Evolutionary conservation across 371 early-diverging fungal species (phyloP).

Genomic region (Haplosporangium sp.): DNA sequence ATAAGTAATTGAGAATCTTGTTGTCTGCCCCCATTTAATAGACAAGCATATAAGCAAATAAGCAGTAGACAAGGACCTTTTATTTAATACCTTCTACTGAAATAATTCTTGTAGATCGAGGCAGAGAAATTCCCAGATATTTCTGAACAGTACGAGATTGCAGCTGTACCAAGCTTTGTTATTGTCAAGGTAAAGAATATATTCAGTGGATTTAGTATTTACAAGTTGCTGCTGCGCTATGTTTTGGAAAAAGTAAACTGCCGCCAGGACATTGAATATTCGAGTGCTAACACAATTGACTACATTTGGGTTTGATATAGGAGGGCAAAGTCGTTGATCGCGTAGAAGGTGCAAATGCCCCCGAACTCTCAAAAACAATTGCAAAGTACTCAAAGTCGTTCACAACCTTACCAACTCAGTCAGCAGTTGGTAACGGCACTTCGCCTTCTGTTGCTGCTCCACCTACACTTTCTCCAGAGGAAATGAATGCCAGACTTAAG

Average conservation of each 20-base stretch:
- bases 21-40: not conserved
- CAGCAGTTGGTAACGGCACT: constrained; percentile 40
- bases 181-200: constrained; percentile 74
- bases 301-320: constrained; percentile 20
- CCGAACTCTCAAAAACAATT: constrained; percentile 77
- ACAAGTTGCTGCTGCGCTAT: not conserved
- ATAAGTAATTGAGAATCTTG: too few species aligned
- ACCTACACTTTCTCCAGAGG: constrained; percentile 58
- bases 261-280: too few species aligned
- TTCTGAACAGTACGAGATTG: constrained; percentile 88
- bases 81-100: not conserved
- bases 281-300: not conserved
- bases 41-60: not conserved
- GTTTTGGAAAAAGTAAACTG: too few species aligned
- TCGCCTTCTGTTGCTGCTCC: constrained; percentile 54
- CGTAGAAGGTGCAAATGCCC: constrained; percentile 92
- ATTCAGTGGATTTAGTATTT: not conserved
- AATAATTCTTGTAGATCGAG: constrained; percentile 71
- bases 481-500: constrained; percentile 76
- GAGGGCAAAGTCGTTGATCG: constrained; percentile 78
- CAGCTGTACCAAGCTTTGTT: constrained; percentile 92
- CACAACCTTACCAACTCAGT: constrained; percentile 11
- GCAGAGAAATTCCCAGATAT: constrained; percentile 93
- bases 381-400: constrained; percentile 76
- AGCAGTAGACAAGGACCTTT: not conserved